Conservation (phyloP, 306 rosid species). For the Cajanus cajan region DNA sequence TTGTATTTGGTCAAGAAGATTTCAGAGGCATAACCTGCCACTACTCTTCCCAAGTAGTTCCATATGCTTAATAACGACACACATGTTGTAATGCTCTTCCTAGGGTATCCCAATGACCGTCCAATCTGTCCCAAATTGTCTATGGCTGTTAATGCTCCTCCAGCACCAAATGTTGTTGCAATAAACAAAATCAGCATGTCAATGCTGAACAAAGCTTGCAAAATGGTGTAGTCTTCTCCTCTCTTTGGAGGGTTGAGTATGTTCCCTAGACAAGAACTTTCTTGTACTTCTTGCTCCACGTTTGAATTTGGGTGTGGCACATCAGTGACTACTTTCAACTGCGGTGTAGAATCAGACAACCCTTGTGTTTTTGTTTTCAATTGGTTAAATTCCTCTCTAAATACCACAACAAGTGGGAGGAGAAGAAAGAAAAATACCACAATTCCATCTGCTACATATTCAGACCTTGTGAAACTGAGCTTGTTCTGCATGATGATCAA, state of each 20-base stretch:
- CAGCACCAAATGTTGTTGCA: conserved; percentile 50
- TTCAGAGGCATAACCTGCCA: conserved; percentile 58
- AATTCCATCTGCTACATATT: conserved; percentile 34
- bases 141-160: conserved; percentile 63
- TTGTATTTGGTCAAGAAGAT: conserved; percentile 53
- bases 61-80: conserved; percentile 73
- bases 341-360: neutral
- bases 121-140: conserved; percentile 81
- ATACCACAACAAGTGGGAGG: conserved; percentile 51
- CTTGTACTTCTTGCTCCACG: neutral
- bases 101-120: conserved; percentile 54
- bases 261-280: conserved; percentile 34
- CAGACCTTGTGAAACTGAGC: conserved; percentile 34
- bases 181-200: conserved; percentile 62
- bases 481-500: conserved; percentile 50
- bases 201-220: conserved; percentile 63
- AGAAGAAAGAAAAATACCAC: conserved; percentile 44
- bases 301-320: too few relatives aligned
- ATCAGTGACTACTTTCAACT: conserved; percentile 29
- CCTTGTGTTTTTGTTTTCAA: conserved; percentile 27
- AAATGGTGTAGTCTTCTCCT: conserved; percentile 71
- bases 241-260: conserved; percentile 52
- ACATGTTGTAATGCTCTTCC: conserved; percentile 55
- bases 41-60: conserved; percentile 65
- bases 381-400: conserved; percentile 44